Evolutionary conservation across 768 basidiomycete genomes (phyloP).

Genomic region (Botryobasidium botryosum): DNA sequence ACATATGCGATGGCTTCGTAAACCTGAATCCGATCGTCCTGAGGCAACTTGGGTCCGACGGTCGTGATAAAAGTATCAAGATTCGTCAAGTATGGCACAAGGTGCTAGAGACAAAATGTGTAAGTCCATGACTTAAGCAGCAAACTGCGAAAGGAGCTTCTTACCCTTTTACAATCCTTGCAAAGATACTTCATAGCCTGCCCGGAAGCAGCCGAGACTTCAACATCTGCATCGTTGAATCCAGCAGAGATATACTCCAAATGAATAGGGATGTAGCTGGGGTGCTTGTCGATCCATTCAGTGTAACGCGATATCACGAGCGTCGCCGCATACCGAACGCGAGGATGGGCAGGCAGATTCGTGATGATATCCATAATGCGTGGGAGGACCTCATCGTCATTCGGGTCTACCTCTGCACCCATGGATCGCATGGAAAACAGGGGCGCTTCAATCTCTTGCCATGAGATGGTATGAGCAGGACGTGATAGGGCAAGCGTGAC

Average conservation of each 20-base stretch:
- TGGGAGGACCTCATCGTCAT: constrained; percentile 74
- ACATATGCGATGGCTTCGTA: constrained; percentile 94
- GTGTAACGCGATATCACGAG: constrained; percentile 93
- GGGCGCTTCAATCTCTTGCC: constrained; percentile 97
- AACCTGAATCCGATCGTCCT: constrained; percentile 81
- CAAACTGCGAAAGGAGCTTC: constrained; percentile 12
- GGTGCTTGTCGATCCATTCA: constrained; percentile 87
- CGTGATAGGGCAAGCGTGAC: constrained; percentile 58
- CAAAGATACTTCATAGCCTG: constrained; percentile 94
- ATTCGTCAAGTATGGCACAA: constrained; percentile 81
- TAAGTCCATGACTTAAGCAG: constrained; percentile 4
- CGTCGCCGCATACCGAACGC: constrained; percentile 86
- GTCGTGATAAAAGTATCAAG: constrained; percentile 76
- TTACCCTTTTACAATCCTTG: constrained; percentile 83
- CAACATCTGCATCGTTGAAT: constrained; percentile 59
- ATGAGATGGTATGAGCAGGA: constrained; percentile 33
- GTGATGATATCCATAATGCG: constrained; percentile 94
- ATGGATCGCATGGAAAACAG: constrained; percentile 96
- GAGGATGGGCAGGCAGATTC: constrained; percentile 72
- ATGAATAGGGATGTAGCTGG: constrained; percentile 68
- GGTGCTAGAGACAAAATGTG: constrained; percentile 35
- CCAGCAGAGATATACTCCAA: constrained; percentile 85
- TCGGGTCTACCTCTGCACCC: constrained; percentile 80
- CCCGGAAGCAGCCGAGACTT: constrained; percentile 86
- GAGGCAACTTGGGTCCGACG: constrained; percentile 58